phyloP scores from a whole-genome alignment of 495 filamentous ascomycete genomes.

The Penicillium nucicola region DNA sequence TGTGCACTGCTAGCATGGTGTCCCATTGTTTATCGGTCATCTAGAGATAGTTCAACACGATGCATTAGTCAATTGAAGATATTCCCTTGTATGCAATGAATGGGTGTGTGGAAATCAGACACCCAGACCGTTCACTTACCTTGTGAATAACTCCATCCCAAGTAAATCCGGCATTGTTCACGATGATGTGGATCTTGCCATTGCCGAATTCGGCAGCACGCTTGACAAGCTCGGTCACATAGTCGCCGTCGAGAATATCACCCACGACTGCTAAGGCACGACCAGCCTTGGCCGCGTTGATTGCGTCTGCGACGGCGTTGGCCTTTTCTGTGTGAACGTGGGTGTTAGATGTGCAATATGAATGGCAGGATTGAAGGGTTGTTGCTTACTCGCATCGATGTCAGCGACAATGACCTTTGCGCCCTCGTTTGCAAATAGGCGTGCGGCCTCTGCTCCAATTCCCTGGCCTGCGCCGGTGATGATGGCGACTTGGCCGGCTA shows the following conservation, averaged over 20 bases:
- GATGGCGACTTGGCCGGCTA: slow-evolving; percentile 78
- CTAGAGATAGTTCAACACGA: slow-evolving; percentile 39
- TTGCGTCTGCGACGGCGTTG: slow-evolving; percentile 55
- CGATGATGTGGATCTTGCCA: slow-evolving; percentile 84
- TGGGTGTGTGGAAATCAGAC: no score
- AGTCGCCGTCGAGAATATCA: slow-evolving; percentile 65
- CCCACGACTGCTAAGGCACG: slow-evolving; percentile 68
- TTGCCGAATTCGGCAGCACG: slow-evolving; percentile 73
- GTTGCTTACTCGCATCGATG: slow-evolving; percentile 65
- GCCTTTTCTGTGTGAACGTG: slow-evolving; percentile 54
- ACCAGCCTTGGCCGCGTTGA: slow-evolving; percentile 59
- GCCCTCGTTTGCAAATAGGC: slow-evolving; percentile 81
- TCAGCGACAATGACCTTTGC: slow-evolving; percentile 80
- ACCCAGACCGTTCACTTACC: slow-evolving; percentile 36
- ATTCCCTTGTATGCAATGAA: no score
- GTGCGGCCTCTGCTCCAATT: slow-evolving; percentile 79
- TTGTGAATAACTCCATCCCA: slow-evolving; percentile 93
- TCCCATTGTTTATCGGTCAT: slow-evolving; percentile 92
- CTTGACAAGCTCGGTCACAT: slow-evolving; percentile 66
- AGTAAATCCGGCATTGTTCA: slow-evolving; percentile 86
- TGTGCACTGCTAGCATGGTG: slow-evolving; percentile 76
- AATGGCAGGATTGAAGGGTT: background rate
- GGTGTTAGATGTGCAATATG: background rate
- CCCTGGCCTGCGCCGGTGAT: slow-evolving; percentile 87
- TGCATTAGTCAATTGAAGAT: no score